Evolutionary conservation across 768 basidiomycete species (phyloP).

Genomic region (Lepiota venenata): DNA sequence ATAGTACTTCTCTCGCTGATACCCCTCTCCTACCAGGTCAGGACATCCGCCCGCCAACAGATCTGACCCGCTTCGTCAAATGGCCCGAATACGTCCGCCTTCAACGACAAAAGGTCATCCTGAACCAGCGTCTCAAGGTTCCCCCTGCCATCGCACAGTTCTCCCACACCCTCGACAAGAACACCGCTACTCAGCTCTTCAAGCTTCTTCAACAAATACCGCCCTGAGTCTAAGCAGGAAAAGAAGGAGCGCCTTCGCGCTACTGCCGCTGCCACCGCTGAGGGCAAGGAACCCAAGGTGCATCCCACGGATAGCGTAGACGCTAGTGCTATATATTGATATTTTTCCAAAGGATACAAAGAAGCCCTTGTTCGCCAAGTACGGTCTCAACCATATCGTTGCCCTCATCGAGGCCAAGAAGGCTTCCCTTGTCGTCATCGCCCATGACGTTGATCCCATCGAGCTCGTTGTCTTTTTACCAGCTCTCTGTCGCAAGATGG

Average conservation of each 20-base stretch:
- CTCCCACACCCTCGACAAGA: constrained; percentile 97
- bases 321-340: not conserved
- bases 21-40: constrained; percentile 54
- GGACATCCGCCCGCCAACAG: constrained; percentile 85
- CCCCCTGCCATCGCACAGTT: constrained; percentile 98
- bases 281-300: constrained; percentile 55
- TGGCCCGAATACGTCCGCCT: constrained; percentile 99
- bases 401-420: constrained; percentile 98
- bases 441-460: constrained; percentile 98
- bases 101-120: constrained; percentile 97
- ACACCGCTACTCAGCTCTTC: constrained; percentile 97
- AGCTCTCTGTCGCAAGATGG: constrained; percentile 99
- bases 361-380: constrained; percentile 95
- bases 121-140: constrained; percentile 96
- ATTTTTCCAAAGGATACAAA: constrained; percentile 62
- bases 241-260: constrained; percentile 92
- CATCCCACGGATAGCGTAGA: too few relatives aligned
- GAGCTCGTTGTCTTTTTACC: constrained; percentile 99
- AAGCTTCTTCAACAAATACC: constrained; percentile 98
- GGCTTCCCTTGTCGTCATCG: constrained; percentile 92
- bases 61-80: constrained; percentile 97
- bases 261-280: constrained; percentile 73
- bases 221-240: constrained; percentile 92
- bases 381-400: constrained; percentile 95
- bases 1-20: not conserved